Evolutionary conservation across 2,329 filamentous ascomycete species (phyloP), one percentile per base, ranked within the genome.

Genomic region (Xylariales sp.): DNA sequence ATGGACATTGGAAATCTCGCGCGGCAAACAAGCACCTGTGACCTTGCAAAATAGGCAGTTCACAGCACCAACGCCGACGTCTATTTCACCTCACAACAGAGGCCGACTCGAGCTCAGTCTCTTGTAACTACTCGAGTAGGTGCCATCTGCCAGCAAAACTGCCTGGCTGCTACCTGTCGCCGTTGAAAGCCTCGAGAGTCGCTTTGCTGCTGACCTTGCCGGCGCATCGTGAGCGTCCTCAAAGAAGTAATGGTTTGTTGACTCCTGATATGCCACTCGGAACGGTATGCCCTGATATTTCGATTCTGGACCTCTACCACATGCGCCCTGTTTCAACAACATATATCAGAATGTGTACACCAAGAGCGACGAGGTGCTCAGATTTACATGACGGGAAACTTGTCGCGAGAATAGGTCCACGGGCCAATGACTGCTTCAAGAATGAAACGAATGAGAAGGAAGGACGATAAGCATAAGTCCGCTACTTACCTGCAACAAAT

Each of bases 151-250:
- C 5, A 27, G 35, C 12, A 38, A 18, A 19, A 27, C 18, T 7
- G 21, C 10, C 24, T 38, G 35, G 18, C 24, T 18, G 5, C 22
- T 18, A 10, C 22, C 24, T n/a, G 35, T 15, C 1, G 11, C 5
- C 12, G 10, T 21, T n/a, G 9, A 25, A 11, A 38, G 22, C 9
- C 22, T 21, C 21, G 35, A 38, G 10, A 38, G 10, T 12, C 24
- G 12, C 35, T 29, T 38, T 10, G 35, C 35, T 3, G 21, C 35
- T 15, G 21, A 10, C 8, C 35, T 21, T 9, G 18, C 11, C 2
- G 35, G 35, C 21, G 35, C 35, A 18, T 38, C 35, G 16, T 18
- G 21, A 8, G 35, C 35, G 15, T 38, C 35, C 15, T 38, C 35
- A 19, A 38, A 38, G 24, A 21, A 38, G 10, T 38, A 38, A 15